Percentiles rank a stretch among this genome's conserved stretches.
These are phyloP conservation scores for Cryptosporidium meleagridis DNA, from an alignment of 169 alveolate genomes.

Conservation along the genomic window DNA sequence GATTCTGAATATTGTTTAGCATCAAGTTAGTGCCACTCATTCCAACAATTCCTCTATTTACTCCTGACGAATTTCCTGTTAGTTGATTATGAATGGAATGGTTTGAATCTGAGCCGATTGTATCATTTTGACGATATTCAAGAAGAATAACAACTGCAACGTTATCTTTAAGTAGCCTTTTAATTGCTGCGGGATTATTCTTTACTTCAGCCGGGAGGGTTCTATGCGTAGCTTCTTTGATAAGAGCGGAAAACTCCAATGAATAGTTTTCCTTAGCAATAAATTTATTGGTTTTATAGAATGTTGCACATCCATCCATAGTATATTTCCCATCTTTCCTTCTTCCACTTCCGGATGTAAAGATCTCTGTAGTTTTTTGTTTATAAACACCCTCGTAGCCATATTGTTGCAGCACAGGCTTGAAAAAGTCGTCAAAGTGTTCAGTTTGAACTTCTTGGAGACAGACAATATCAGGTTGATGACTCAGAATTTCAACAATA, in stretches of 20 bases:
- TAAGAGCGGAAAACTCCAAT: slow-evolving; percentile 81
- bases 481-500: slow-evolving; percentile 81
- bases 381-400: slow-evolving; percentile 85
- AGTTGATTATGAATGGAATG: not conserved
- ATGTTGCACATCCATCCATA: slow-evolving; percentile 85
- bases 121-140: slow-evolving; percentile 68
- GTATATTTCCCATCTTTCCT: slow-evolving; percentile 83
- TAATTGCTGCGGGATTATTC: slow-evolving; percentile 79
- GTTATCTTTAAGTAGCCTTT: slow-evolving; percentile 82
- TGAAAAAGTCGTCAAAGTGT: slow-evolving; percentile 83
- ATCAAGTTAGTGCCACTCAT: not conserved
- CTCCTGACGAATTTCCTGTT: slow-evolving; percentile 17
- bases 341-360: slow-evolving; percentile 82
- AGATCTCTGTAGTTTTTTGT: slow-evolving; percentile 84
- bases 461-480: slow-evolving; percentile 83
- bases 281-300: slow-evolving; percentile 79
- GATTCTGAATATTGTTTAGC: not conserved
- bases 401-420: slow-evolving; percentile 78
- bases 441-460: slow-evolving; percentile 84
- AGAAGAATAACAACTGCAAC: slow-evolving; percentile 81
- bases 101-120: not conserved
- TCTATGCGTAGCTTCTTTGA: slow-evolving; percentile 81
- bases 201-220: slow-evolving; percentile 79
- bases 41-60: slow-evolving; percentile 11
- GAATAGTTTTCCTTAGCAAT: slow-evolving; percentile 81